Evolutionary conservation across 106 monocot species (phyloP).

Genomic region (Ottelia alismoides): DNA sequence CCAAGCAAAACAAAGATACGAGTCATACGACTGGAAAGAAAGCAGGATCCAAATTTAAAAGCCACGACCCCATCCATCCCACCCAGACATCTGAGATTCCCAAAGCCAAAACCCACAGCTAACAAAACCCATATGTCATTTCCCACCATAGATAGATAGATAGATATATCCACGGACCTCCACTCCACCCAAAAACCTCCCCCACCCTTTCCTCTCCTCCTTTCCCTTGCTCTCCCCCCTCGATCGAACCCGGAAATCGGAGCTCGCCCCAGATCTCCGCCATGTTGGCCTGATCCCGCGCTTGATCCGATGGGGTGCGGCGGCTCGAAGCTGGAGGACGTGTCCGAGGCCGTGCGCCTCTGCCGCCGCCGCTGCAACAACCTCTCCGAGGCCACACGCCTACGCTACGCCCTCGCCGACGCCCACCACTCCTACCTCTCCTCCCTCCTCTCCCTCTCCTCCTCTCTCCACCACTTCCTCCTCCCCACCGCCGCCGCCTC

Average conservation of each 20-base stretch:
- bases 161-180: too few relatives aligned
- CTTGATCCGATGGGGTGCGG: conserved; percentile 51
- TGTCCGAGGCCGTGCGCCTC: conserved; percentile 39
- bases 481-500: background rate
- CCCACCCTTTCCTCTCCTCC: background rate
- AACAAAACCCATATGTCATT: too few relatives aligned
- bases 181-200: too few relatives aligned
- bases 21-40: too few relatives aligned
- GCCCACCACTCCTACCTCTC: conserved; percentile 47
- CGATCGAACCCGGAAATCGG: background rate
- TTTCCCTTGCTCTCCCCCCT: too few relatives aligned
- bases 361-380: conserved; percentile 39
- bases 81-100: too few relatives aligned
- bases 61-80: too few relatives aligned
- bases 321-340: conserved; percentile 64
- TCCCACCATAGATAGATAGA: too few relatives aligned
- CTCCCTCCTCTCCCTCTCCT: conserved; percentile 42
- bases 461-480: conserved; percentile 37
- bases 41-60: too few relatives aligned
- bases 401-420: conserved; percentile 64
- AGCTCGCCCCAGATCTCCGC: background rate
- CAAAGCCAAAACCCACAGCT: too few relatives aligned
- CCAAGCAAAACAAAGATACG: too few relatives aligned
- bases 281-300: background rate
- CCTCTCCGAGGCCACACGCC: conserved; percentile 49